Evolutionary conservation across 768 basidiomycete species (phyloP).

Genomic region (Mycena rebaudengoi): DNA sequence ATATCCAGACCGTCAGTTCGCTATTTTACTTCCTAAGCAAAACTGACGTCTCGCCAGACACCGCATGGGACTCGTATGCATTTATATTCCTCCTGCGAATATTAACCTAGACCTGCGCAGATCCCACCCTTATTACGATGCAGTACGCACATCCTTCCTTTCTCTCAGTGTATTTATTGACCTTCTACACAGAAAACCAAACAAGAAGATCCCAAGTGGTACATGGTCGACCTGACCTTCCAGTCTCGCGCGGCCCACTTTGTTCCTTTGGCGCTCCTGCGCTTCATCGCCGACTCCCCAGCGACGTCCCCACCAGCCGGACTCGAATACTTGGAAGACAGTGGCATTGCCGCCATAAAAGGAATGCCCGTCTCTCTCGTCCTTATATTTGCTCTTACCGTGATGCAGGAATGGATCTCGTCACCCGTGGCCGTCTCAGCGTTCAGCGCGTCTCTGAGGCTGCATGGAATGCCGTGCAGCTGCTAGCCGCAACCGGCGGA

Average conservation of each 20-base stretch:
- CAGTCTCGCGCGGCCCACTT: slow-evolving; percentile 71
- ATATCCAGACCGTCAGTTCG: slow-evolving; percentile 85
- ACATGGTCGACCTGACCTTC: slow-evolving; percentile 89
- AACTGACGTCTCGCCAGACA: slow-evolving; percentile 57
- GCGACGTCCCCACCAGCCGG: slow-evolving; percentile 53
- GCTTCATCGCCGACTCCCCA: slow-evolving; percentile 60
- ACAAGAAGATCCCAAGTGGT: slow-evolving; percentile 83
- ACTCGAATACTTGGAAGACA: slow-evolving; percentile 72
- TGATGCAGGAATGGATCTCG: slow-evolving; percentile 74
- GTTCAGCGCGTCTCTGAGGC: slow-evolving; percentile 80
- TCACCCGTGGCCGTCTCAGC: slow-evolving; percentile 84
- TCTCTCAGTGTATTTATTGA: background rate
- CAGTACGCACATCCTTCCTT: slow-evolving; percentile 54
- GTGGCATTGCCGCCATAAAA: slow-evolving; percentile 70
- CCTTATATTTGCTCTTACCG: background rate
- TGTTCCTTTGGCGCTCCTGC: slow-evolving; percentile 79
- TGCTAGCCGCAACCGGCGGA: slow-evolving; percentile 77
- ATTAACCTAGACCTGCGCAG: slow-evolving; percentile 32
- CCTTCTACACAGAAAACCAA: slow-evolving; percentile 72
- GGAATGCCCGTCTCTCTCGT: slow-evolving; percentile 45
- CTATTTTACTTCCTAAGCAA: slow-evolving; percentile 2
- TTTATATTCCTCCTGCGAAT: slow-evolving; percentile 7
- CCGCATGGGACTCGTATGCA: slow-evolving; percentile 87
- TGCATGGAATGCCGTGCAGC: slow-evolving; percentile 70
- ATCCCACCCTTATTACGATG: slow-evolving; percentile 83